Percentiles rank a stretch among this genome's conserved stretches.
These are phyloP conservation scores for Colletotrichum zoysiae DNA, from an alignment of 2,329 filamentous ascomycete genomes.

Conservation along the genomic window DNA sequence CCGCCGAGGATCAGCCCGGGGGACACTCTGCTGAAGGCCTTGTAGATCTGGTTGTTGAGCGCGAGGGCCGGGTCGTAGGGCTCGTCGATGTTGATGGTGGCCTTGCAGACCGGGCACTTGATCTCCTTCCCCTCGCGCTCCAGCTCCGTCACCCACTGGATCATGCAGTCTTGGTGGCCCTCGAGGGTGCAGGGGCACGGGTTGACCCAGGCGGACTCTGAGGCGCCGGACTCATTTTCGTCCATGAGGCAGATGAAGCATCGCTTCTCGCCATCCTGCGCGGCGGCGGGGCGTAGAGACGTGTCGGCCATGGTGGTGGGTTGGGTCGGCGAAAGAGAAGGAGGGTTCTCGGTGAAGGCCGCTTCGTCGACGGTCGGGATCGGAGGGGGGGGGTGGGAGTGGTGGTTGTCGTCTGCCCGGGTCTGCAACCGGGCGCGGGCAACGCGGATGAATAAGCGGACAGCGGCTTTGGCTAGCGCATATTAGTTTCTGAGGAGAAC, in stretches of 20 bases:
- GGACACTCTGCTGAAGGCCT: slow-evolving; percentile 64
- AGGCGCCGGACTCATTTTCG: slow-evolving; percentile 61
- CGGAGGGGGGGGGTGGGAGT: not conserved
- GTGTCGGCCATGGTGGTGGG: slow-evolving; percentile 16
- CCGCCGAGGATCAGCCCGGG: slow-evolving; percentile 76
- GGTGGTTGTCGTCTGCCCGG: not conserved
- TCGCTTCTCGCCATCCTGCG: slow-evolving; percentile 47
- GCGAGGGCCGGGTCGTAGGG: slow-evolving; percentile 81
- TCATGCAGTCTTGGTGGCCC: slow-evolving; percentile 89
- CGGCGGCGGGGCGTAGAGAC: not conserved
- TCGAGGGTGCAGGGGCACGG: slow-evolving; percentile 92
- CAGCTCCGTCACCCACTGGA: slow-evolving; percentile 94
- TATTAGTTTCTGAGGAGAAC: not conserved
- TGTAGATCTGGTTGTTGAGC: slow-evolving; percentile 70
- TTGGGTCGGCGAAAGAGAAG: not conserved
- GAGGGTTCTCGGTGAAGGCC: not conserved
- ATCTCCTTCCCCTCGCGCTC: slow-evolving; percentile 77
- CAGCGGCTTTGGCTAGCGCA: slow-evolving; percentile 5
- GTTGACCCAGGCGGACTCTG: slow-evolving; percentile 76
- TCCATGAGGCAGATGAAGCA: slow-evolving; percentile 76
- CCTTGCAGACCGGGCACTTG: slow-evolving; percentile 90
- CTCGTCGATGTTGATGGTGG: slow-evolving; percentile 80
- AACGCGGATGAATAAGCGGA: not conserved
- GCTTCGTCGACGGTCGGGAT: slow-evolving; percentile 5
- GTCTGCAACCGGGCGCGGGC: not conserved